A percentile compares a stretch with the other conserved stretches of the same genome.
Conservation (phyloP, 495 filamentous ascomycete genomes). For the Podospora tetraspora region DNA sequence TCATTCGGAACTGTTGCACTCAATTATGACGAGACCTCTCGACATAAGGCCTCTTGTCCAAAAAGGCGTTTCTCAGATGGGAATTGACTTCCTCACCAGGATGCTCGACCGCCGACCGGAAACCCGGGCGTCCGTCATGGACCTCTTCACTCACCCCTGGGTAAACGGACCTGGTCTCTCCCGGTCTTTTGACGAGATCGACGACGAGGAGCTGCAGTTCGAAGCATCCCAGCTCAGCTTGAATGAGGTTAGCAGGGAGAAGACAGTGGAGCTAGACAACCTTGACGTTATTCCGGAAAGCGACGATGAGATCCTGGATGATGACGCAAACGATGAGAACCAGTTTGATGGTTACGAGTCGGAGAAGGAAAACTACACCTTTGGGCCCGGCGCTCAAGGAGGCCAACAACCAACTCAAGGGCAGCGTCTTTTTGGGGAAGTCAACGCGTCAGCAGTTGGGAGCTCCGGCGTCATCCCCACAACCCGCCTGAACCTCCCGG, state of each 20-base stretch:
- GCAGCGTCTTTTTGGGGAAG: slow-evolving; percentile 73
- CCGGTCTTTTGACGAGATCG: slow-evolving; percentile 41
- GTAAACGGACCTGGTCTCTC: slow-evolving; percentile 42
- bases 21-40: slow-evolving; percentile 69
- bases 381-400: slow-evolving; percentile 21
- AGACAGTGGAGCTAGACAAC: background rate
- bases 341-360: slow-evolving; percentile 31
- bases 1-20: slow-evolving; percentile 64
- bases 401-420: slow-evolving; percentile 17
- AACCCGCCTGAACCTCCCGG: slow-evolving; percentile 43
- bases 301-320: slow-evolving; percentile 34
- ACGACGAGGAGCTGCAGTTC: slow-evolving; percentile 43
- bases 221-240: slow-evolving; percentile 68
- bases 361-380: slow-evolving; percentile 41
- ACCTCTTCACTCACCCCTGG: slow-evolving; percentile 66
- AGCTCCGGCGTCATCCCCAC: slow-evolving; percentile 48
- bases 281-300: slow-evolving; percentile 18
- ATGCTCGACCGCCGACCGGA: slow-evolving; percentile 73
- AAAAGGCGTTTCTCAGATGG: slow-evolving; percentile 53
- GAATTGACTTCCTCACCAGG: slow-evolving; percentile 65
- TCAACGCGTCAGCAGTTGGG: slow-evolving; percentile 62
- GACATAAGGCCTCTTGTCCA: slow-evolving; percentile 54
- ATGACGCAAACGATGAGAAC: slow-evolving; percentile 37
- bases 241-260: slow-evolving; percentile 34
- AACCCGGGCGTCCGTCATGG: slow-evolving; percentile 56